phyloP scores from a whole-genome alignment of 2,329 filamentous ascomycete species.

The Ophiosphaerella korrae region DNA sequence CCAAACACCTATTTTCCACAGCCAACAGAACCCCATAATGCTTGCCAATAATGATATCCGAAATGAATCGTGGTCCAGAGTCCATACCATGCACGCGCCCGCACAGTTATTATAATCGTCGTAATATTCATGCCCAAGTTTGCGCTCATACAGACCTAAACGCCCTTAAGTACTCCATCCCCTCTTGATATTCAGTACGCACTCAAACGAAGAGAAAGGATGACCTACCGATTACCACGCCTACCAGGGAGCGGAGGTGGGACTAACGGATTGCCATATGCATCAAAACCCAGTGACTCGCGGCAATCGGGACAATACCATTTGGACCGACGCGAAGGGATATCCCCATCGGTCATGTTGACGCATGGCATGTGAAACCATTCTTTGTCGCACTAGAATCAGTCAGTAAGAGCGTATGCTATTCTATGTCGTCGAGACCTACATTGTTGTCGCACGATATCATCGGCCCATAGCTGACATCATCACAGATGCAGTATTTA shows the following conservation, averaged over 20 bases:
- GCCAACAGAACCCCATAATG: not conserved
- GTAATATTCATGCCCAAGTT: not conserved
- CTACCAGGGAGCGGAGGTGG: constrained; percentile 41
- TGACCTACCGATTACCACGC: constrained; percentile 40
- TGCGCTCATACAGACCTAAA: constrained; percentile 16
- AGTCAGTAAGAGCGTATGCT: constrained; percentile 18
- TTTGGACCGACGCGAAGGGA: constrained; percentile 74
- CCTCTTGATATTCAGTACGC: constrained; percentile 39
- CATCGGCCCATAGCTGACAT: constrained; percentile 83
- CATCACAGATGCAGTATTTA: constrained; percentile 77
- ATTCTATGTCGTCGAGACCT: constrained; percentile 13
- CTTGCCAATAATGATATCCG: not conserved
- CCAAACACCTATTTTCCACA: constrained; percentile 6
- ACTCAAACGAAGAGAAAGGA: constrained; percentile 22
- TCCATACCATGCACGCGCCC: not conserved
- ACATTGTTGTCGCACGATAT: constrained; percentile 80
- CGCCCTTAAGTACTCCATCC: constrained; percentile 40
- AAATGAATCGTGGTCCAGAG: not conserved
- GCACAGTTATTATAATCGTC: not conserved
- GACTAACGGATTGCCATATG: constrained; percentile 40
- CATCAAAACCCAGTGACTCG: constrained; percentile 31
- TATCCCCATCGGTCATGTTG: constrained; percentile 61
- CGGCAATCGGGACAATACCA: constrained; percentile 83
- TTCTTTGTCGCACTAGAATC: constrained; percentile 72
- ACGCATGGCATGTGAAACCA: constrained; percentile 88